Base-by-base conservation (phyloP, 2,329 filamentous ascomycete genomes). In the Elsinoe perseae region DNA sequence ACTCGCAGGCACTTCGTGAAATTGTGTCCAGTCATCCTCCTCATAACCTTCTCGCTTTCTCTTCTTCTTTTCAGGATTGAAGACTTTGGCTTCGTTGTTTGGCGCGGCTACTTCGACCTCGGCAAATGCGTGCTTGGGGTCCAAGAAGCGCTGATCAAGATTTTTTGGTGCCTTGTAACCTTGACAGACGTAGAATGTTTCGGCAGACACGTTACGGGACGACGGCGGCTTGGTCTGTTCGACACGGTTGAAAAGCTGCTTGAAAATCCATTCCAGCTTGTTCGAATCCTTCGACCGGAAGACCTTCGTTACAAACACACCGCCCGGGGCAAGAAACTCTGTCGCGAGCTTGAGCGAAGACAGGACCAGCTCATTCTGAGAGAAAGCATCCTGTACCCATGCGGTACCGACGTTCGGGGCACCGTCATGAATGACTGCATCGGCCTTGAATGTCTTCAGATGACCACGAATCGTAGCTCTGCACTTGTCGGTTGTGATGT, bases 211-310 rank as follows among this genome's bases (percentile, higher is more conserved):
- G 66, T 95, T 96, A 76, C 93, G 81, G 7, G 89, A 95, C 0
- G 90, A 95, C 0, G 93, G 93, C 2, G 93, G 93, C 72, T 98
- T 98, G 4, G 93, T 98, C 50, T 95, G 92, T 69, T 98, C 92
- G 61, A 98, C 93, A 63, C 93, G 95, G 48, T 80, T 80, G 75
- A 98, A 98, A 0, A 98, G 79, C 71, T 98, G 93, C 69, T 95
- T 95, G 76, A 97, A 90, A 30, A 97, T 91, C 93, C 93, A 98
- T 50, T 97, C 80, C 44, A 98, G 74, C 58, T 89, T 85, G 69
- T 96, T 96, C 76, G 95, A 97, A 69, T 98, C 92, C 69, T 96
- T 97, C 30, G 89, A 95, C 61, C 93, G 78, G 77, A 98, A 98
- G 42, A 98, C 89, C 73, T 98, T 98, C 56, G 92, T 97, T 43